Evolutionary conservation across 2,329 filamentous ascomycete genomes (phyloP).

Genomic region (Diaporthe capsici): DNA sequence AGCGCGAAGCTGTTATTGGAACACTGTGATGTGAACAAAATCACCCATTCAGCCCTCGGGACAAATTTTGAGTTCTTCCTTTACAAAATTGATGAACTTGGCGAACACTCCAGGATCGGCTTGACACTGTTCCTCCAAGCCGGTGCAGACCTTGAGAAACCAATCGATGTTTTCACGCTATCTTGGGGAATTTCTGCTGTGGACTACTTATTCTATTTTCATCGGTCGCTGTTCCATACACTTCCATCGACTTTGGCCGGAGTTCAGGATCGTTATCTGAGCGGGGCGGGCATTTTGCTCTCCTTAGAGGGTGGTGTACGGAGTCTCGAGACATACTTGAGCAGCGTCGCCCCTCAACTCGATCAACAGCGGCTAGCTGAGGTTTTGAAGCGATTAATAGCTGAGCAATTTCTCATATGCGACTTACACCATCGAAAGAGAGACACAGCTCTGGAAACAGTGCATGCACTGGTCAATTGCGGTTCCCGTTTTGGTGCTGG

Average conservation of each 20-base stretch:
- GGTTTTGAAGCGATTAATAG: background rate
- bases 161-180: too few species aligned
- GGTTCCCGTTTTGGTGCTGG: background rate
- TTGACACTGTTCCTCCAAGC: background rate
- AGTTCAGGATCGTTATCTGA: background rate
- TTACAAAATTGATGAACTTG: background rate
- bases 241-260: rapidly evolving
- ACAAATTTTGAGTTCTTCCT: background rate
- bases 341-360: background rate
- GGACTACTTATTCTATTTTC: slow-evolving; percentile 12
- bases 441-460: background rate
- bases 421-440: too few species aligned
- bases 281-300: background rate
- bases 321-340: background rate
- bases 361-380: rapidly evolving
- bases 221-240: background rate
- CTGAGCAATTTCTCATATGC: background rate
- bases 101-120: background rate
- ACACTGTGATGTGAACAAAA: slow-evolving; percentile 4
- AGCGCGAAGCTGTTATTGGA: background rate
- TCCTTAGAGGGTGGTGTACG: background rate
- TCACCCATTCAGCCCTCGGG: too few species aligned
- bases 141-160: background rate
- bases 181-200: background rate
- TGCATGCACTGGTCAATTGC: background rate